Conservation (phyloP, 2,329 filamentous ascomycete genomes). For the Cercospora beticola region DNA sequence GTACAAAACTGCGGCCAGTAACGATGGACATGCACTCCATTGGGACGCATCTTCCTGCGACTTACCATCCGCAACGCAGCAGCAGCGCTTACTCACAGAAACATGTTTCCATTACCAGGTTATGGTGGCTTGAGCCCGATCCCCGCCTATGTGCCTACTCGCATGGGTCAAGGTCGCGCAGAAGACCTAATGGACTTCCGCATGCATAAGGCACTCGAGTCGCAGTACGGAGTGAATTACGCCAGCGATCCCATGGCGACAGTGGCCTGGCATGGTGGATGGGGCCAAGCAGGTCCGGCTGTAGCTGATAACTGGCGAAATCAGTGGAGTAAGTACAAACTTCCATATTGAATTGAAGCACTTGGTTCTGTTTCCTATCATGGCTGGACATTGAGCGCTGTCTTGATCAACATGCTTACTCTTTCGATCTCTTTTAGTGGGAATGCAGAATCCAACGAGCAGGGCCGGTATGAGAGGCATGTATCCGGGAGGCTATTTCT, state of each 20-base stretch:
- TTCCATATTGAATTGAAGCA: background rate
- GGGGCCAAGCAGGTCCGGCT: background rate
- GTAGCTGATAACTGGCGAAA: background rate
- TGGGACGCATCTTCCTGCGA: background rate
- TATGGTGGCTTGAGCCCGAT: constrained; percentile 2
- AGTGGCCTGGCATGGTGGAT: constrained; percentile 8
- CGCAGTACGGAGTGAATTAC: background rate
- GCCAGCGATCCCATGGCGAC: background rate
- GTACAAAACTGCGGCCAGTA: background rate
- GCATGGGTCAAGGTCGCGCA: background rate
- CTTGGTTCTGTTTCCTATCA: background rate
- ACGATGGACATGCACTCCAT: background rate
- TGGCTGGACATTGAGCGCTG: background rate
- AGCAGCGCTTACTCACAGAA: background rate
- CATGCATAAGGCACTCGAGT: constrained; percentile 5
- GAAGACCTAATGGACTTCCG: constrained; percentile 5
- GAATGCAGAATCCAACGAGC: constrained; percentile 8
- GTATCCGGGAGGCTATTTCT: constrained; percentile 11
- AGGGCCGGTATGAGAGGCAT: constrained; percentile 6
- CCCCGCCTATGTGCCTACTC: background rate
- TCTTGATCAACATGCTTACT: background rate
- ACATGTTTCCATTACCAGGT: background rate
- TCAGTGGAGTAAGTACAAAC: background rate
- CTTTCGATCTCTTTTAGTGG: background rate
- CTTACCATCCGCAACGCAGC: background rate